Evolutionary conservation across 768 basidiomycete species (phyloP), one percentile per base, ranked within the genome.

Genomic region (Tulasnella sp.): DNA sequence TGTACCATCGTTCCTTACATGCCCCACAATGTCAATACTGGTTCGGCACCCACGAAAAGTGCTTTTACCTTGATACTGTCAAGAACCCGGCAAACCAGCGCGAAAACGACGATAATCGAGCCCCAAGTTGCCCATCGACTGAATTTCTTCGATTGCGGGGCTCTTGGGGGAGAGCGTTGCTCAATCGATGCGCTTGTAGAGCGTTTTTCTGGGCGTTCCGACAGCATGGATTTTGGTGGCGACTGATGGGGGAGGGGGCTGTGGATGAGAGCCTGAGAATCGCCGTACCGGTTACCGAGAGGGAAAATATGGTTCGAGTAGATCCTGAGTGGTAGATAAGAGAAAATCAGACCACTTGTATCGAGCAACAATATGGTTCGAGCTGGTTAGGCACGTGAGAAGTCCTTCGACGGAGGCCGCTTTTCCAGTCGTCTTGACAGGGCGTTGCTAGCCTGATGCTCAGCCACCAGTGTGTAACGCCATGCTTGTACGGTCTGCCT

Each of bases 1-100:
- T 90, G 85, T 97, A 98, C 91, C 93, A 98, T 79, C 91, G 90
- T 71, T 92, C 48, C 42, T 39, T 8, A 38, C 42, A n/a, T 6
- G 56, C 21, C 39, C 39, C 21, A n/a, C 36, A 27, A 31, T 1
- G 34, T 77, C n/a, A 39, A 36, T 0, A 34, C 4, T 58, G 79
- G 24, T 18, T 24, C 24, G 21, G 31, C 48, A 38, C 19, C 18
- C 46, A 31, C 42, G n/a, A 27, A 21, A 3, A 10, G 16, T 10
- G 18, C 7, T 6, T 1, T 24, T 62, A 84, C 85, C 76, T 84
- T 84, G 76, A 85, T 83, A 48, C 80, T 81, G 74, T 85, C 84
- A 44, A 83, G 73, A 40, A 79, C 82, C 0, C 71, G 34, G 77
- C 79, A 84, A 5, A 82, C 31, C 9, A 80, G 80, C 1, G 80